Evolutionary conservation across 768 basidiomycete species (phyloP).

Genomic region (Tylopilus balloui): DNA sequence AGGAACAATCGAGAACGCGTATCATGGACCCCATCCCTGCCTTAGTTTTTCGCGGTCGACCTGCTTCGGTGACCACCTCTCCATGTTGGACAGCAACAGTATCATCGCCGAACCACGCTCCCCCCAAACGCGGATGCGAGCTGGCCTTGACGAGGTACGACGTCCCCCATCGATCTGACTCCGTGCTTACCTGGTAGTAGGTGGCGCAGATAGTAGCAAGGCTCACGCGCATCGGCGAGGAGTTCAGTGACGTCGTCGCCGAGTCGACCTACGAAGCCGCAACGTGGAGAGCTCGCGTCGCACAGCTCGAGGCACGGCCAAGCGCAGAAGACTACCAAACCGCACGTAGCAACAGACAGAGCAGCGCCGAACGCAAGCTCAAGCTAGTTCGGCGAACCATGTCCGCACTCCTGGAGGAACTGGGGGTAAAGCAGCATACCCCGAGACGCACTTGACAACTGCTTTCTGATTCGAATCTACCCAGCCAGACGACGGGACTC

Average conservation of each 20-base stretch:
- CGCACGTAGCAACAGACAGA: constrained; percentile 32
- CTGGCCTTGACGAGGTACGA: constrained; percentile 29
- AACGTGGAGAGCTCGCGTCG: constrained; percentile 25
- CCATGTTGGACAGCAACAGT: constrained; percentile 6
- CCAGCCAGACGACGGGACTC: constrained; percentile 21
- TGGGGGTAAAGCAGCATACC: constrained; percentile 29
- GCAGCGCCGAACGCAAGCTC: constrained; percentile 30
- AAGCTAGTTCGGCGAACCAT: constrained; percentile 38
- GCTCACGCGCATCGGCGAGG: constrained; percentile 29
- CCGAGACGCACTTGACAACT: not conserved
- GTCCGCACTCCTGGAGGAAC: constrained; percentile 39
- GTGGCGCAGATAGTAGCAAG: constrained; percentile 26
- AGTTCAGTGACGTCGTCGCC: constrained; percentile 23
- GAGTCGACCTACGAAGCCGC: constrained; percentile 23
- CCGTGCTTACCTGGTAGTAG: constrained; percentile 6
- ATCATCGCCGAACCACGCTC: constrained; percentile 7
- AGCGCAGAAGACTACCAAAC: constrained; percentile 25
- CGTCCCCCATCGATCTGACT: not conserved
- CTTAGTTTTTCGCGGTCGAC: constrained; percentile 1
- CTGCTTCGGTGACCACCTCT: not conserved
- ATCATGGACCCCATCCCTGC: constrained; percentile 9
- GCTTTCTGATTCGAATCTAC: constrained; percentile 3
- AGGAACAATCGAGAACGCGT: not conserved
- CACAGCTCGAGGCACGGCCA: constrained; percentile 35
- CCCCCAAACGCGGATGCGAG: constrained; percentile 17